These are phyloP conservation scores for Chloroidium sp. DNA, from an alignment of 163 green algal genomes.

Conservation along the genomic window DNA sequence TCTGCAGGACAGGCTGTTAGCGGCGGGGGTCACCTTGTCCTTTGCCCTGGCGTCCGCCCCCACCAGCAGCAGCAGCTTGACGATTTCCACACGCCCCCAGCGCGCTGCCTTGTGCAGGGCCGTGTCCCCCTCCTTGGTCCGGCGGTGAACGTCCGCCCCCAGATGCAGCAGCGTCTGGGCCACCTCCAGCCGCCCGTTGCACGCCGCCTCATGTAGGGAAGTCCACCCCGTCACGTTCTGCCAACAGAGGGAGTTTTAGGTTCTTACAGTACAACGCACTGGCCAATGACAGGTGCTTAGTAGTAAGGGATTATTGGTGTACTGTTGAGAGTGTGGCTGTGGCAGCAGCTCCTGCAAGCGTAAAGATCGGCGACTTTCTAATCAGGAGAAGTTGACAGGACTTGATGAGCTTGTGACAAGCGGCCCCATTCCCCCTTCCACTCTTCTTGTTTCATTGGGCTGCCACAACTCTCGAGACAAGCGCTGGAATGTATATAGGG, in stretches of 20 bases:
- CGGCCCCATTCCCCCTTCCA: too few relatives aligned
- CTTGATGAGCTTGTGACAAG: too few relatives aligned
- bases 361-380: too few relatives aligned
- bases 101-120: constrained; percentile 62
- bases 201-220: constrained; percentile 62
- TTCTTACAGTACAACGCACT: constrained; percentile 16
- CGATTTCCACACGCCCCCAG: constrained; percentile 25
- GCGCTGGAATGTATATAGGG: too few relatives aligned
- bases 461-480: too few relatives aligned
- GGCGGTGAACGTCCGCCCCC: not conserved
- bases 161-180: constrained; percentile 29
- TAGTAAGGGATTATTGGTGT: too few relatives aligned
- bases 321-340: too few relatives aligned
- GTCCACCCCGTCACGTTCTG: constrained; percentile 11
- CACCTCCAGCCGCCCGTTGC: constrained; percentile 42
- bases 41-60: constrained; percentile 27
- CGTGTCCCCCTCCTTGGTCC: constrained; percentile 60
- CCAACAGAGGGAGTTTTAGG: not conserved
- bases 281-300: constrained; percentile 5
- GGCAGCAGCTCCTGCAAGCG: too few relatives aligned
- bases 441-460: too few relatives aligned
- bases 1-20: too few relatives aligned
- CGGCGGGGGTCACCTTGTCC: constrained; percentile 8
- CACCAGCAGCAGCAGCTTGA: constrained; percentile 33
- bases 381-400: too few relatives aligned